Evolutionary conservation across 805 yeast species (phyloP).

Genomic region (Ogataea trehalophila): DNA sequence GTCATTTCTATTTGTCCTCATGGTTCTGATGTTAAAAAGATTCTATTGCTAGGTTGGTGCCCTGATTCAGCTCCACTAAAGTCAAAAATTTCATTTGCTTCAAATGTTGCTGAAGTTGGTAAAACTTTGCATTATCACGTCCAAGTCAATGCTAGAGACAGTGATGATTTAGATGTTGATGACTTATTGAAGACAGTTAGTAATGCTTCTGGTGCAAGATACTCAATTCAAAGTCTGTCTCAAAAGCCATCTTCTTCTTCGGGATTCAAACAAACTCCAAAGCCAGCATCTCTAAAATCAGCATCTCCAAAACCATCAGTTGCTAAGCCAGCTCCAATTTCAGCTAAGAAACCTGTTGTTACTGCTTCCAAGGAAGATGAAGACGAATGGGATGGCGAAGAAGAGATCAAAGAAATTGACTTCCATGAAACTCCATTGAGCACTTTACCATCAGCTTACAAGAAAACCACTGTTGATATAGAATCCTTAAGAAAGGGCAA

Average conservation of each 20-base stretch:
- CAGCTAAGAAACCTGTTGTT: constrained; percentile 19
- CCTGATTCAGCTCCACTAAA: constrained; percentile 91
- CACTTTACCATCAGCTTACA: constrained; percentile 56
- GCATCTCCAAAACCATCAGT: constrained; percentile 26
- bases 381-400: constrained; percentile 73
- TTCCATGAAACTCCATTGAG: constrained; percentile 45
- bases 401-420: constrained; percentile 51
- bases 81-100: constrained; percentile 68
- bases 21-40: constrained; percentile 84
- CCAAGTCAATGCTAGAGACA: constrained; percentile 93
- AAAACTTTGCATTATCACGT: constrained; percentile 84
- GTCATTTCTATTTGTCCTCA: constrained; percentile 83
- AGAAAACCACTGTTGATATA: constrained; percentile 60
- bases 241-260: constrained; percentile 15
- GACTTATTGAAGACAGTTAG: constrained; percentile 73
- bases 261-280: constrained; percentile 32
- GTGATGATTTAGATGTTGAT: constrained; percentile 78
- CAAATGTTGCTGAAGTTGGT: constrained; percentile 72
- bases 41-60: constrained; percentile 89
- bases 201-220: constrained; percentile 95
- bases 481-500: constrained; percentile 47
- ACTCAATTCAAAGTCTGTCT: constrained; percentile 52
- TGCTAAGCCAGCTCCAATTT: constrained; percentile 4
- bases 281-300: constrained; percentile 34
- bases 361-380: constrained; percentile 13